Conservation (phyloP, 345 rosid genomes). For the Euphorbia pulcherrima region DNA sequence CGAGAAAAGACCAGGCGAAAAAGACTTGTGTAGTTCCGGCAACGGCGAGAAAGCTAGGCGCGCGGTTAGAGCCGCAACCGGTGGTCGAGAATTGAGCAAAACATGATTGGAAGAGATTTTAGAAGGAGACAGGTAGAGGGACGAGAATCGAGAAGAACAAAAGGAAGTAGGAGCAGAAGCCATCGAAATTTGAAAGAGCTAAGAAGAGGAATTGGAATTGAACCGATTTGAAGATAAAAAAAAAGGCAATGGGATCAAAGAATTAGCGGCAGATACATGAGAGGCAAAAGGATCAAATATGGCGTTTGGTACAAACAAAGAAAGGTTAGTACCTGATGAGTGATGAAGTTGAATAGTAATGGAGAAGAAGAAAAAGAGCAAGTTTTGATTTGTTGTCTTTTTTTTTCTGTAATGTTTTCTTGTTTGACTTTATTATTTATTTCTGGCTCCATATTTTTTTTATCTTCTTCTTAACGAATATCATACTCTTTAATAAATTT, state of each 20-base stretch:
- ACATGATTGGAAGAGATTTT: constrained; percentile 16
- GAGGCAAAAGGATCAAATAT: constrained; percentile 1
- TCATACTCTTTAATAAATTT: too few species aligned
- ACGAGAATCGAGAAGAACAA: constrained; percentile 31
- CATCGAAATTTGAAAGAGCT: constrained; percentile 28
- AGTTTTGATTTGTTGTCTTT: constrained; percentile 20
- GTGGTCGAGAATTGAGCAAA: constrained; percentile 20
- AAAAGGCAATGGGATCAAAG: constrained; percentile 10
- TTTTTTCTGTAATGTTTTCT: constrained; percentile 22
- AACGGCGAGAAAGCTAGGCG: constrained; percentile 29
- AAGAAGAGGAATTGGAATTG: background rate
- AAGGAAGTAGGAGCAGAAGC: constrained; percentile 21
- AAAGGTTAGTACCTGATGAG: background rate
- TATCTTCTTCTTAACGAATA: too few species aligned
- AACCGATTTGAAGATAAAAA: background rate
- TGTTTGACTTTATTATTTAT: too few species aligned
- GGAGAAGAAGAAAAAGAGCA: background rate
- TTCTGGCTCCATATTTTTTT: too few species aligned
- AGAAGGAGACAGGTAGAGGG: constrained; percentile 24
- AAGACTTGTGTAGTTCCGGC: constrained; percentile 17
- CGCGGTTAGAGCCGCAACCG: constrained; percentile 11
- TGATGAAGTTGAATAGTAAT: constrained; percentile 9
- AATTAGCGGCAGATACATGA: constrained; percentile 17
- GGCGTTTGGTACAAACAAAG: background rate
- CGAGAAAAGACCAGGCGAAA: constrained; percentile 10